These are phyloP conservation scores for Taiozyma onychis DNA, from an alignment of 1,139 yeast genomes.

Conservation along the genomic window DNA sequence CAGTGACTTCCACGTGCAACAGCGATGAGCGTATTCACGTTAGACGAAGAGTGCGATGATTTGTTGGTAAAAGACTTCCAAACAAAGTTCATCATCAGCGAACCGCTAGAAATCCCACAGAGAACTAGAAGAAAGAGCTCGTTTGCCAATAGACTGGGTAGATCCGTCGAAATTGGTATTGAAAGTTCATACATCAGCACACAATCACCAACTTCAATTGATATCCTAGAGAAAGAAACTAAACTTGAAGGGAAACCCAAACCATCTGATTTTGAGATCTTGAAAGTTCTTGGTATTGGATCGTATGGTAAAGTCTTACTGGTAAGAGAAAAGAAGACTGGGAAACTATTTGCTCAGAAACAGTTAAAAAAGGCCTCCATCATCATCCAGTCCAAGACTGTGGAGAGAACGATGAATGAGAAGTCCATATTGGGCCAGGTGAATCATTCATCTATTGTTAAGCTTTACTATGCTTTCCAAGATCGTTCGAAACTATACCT, in stretches of 20 bases:
- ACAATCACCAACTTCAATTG: not conserved
- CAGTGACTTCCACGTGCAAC: not conserved
- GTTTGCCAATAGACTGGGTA: slow-evolving; percentile 34
- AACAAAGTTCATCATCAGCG: slow-evolving; percentile 12
- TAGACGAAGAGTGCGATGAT: slow-evolving; percentile 19
- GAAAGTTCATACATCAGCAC: slow-evolving; percentile 27
- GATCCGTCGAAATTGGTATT: slow-evolving; percentile 43
- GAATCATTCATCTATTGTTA: slow-evolving; percentile 84
- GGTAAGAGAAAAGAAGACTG: slow-evolving; percentile 62
- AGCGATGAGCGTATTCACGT: slow-evolving; percentile 17
- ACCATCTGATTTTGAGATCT: slow-evolving; percentile 63
- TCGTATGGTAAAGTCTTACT: slow-evolving; percentile 86
- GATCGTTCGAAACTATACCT: slow-evolving; percentile 76
- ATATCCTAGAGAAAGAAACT: not conserved
- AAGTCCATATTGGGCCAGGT: slow-evolving; percentile 63
- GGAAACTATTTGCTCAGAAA: slow-evolving; percentile 79
- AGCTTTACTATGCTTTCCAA: slow-evolving; percentile 84
- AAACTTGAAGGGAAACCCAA: slow-evolving; percentile 21
- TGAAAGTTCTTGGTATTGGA: slow-evolving; percentile 85
- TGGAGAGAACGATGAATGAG: slow-evolving; percentile 34
- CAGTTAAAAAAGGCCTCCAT: slow-evolving; percentile 79
- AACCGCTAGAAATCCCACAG: slow-evolving; percentile 13
- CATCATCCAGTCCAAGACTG: slow-evolving; percentile 34
- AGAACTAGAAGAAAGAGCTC: slow-evolving; percentile 24
- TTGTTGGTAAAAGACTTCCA: slow-evolving; percentile 16